Evolutionary conservation across 345 rosid species (phyloP).

Genomic region (Psidium friedrichsthalianum): DNA sequence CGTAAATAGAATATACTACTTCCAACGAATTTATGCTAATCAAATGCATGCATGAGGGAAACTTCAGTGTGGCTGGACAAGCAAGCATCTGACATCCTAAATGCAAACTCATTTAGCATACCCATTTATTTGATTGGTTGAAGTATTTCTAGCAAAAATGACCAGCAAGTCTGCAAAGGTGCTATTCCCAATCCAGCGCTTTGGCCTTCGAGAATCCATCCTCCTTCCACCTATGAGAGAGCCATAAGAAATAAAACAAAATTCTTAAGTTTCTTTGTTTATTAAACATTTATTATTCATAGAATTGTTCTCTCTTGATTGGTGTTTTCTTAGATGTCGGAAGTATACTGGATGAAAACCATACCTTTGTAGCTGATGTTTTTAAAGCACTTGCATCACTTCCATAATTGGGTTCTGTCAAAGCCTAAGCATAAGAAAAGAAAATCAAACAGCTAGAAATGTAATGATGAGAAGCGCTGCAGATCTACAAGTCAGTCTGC

Average conservation of each 20-base stretch:
- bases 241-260: not conserved
- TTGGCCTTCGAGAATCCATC: conserved; percentile 86
- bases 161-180: conserved; percentile 88
- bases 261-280: not conserved
- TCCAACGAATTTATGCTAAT: not conserved
- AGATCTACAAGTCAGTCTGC: conserved; percentile 4
- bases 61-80: not conserved
- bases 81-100: not conserved
- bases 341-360: conserved; percentile 2
- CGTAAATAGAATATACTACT: not conserved
- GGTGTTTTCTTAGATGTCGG: not conserved
- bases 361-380: conserved; percentile 84
- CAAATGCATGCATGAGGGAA: not conserved
- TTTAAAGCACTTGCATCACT: conserved; percentile 84
- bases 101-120: conserved; percentile 12
- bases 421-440: conserved; percentile 35
- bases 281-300: not conserved
- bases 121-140: conserved; percentile 91
- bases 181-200: conserved; percentile 98
- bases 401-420: conserved; percentile 95
- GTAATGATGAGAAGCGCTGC: not conserved
- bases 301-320: not conserved
- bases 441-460: not conserved
- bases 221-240: conserved; percentile 60
- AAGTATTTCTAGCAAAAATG: conserved; percentile 67